Conservation (phyloP, 2,329 filamentous ascomycete genomes). For the Paradendryphiella salina region DNA sequence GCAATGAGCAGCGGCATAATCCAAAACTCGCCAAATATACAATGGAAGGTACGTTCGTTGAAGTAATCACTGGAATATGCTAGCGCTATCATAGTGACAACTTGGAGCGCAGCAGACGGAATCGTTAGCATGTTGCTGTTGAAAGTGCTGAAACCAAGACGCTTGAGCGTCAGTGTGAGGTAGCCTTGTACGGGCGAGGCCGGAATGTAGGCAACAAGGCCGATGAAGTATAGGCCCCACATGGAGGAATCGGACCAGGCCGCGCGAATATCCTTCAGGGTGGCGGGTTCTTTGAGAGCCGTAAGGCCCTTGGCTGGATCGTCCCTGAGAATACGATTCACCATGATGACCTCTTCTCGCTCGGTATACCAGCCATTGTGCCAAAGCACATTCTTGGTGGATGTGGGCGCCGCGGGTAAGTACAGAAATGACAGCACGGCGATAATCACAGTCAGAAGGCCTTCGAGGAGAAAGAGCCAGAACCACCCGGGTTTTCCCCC, state of each 20-base stretch:
- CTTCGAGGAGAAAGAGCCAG: constrained; percentile 56
- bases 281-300: constrained; percentile 59
- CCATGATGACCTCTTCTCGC: constrained; percentile 68
- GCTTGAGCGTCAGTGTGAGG: constrained; percentile 47
- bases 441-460: constrained; percentile 36
- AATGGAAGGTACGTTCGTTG: constrained; percentile 57
- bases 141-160: constrained; percentile 49
- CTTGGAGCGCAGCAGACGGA: constrained; percentile 54
- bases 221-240: constrained; percentile 60
- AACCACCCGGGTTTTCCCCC: constrained; percentile 58
- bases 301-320: constrained; percentile 60
- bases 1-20: constrained; percentile 48
- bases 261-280: constrained; percentile 52
- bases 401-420: constrained; percentile 57
- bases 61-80: constrained; percentile 54
- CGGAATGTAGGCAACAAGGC: constrained; percentile 46
- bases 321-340: constrained; percentile 63
- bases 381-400: constrained; percentile 33
- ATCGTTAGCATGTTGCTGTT: constrained; percentile 49
- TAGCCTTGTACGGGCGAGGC: constrained; percentile 46
- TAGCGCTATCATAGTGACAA: constrained; percentile 53
- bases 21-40: constrained; percentile 49
- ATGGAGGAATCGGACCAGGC: constrained; percentile 59
- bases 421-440: constrained; percentile 38
- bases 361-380: constrained; percentile 68